Percentiles rank a stretch among this genome's conserved stretches.
Conservation (phyloP, 2,329 filamentous ascomycete species). For the Aureobasidium sp. region DNA sequence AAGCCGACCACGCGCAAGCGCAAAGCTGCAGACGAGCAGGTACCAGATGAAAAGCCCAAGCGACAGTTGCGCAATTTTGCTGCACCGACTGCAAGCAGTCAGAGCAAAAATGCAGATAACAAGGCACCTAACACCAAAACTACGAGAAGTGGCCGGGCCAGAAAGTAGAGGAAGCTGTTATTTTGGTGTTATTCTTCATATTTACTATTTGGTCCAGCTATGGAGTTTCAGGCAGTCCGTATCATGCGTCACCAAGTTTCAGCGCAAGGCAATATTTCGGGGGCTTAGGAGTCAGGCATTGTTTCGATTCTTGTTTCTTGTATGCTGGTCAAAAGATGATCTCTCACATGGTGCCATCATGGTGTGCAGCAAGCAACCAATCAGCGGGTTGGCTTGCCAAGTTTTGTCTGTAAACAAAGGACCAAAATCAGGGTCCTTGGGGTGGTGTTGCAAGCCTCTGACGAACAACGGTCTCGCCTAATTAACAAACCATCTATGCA, state of each 20-base stretch:
- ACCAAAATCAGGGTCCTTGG: neutral
- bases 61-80: constrained; percentile 24
- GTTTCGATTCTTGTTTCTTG: neutral
- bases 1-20: constrained; percentile 21
- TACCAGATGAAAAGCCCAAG: constrained; percentile 21
- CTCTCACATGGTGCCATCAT: neutral
- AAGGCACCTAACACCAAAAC: neutral
- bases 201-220: neutral
- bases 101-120: constrained; percentile 17
- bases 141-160: constrained; percentile 6
- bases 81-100: constrained; percentile 30
- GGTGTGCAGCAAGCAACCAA: neutral
- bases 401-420: constrained; percentile 5
- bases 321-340: neutral
- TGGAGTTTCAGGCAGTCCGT: neutral
- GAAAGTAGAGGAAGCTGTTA: neutral
- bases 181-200: neutral
- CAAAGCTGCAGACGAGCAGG: constrained; percentile 20
- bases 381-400: neutral
- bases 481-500: neutral
- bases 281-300: neutral
- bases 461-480: constrained; percentile 8
- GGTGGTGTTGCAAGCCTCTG: neutral
- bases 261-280: neutral
- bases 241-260: neutral